A percentile compares a stretch with the other conserved stretches of the same genome.
phyloP scores from a whole-genome alignment of 2,329 filamentous ascomycete genomes.

The Hypoxylon sp. region DNA sequence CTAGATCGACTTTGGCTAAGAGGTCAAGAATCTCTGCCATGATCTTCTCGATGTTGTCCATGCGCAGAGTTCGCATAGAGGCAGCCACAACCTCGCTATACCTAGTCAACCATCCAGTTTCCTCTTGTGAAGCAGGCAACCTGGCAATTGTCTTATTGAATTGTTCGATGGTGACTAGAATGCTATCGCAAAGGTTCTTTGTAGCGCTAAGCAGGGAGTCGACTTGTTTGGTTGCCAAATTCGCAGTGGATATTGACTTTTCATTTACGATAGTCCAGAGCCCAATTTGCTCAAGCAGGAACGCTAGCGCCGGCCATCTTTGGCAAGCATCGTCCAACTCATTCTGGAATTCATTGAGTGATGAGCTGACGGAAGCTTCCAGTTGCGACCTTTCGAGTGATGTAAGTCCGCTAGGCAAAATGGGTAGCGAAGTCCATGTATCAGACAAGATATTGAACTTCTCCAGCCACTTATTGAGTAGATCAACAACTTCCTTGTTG shows the following conservation, averaged over 20 bases:
- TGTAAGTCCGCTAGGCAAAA: constrained; percentile 67
- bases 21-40: constrained; percentile 52
- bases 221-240: constrained; percentile 46
- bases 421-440: constrained; percentile 60
- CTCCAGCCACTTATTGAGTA: constrained; percentile 66
- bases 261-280: constrained; percentile 70
- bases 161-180: constrained; percentile 85
- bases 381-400: constrained; percentile 57
- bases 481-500: constrained; percentile 61
- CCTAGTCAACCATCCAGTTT: constrained; percentile 73
- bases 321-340: constrained; percentile 62
- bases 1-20: constrained; percentile 57
- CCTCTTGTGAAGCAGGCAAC: constrained; percentile 72
- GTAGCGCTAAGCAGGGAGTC: constrained; percentile 70
- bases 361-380: constrained; percentile 55
- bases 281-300: constrained; percentile 75
- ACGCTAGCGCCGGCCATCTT: constrained; percentile 71
- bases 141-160: constrained; percentile 70
- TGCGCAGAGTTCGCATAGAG: constrained; percentile 72
- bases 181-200: constrained; percentile 77
- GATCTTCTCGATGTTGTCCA: constrained; percentile 66
- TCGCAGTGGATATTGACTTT: constrained; percentile 43
- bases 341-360: constrained; percentile 57
- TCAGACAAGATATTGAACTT: constrained; percentile 62
- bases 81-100: constrained; percentile 67